A percentile compares a stretch with the other conserved stretches of the same genome.
phyloP scores from a whole-genome alignment of 164 flowering plant species.

The Litsea cubeba region DNA sequence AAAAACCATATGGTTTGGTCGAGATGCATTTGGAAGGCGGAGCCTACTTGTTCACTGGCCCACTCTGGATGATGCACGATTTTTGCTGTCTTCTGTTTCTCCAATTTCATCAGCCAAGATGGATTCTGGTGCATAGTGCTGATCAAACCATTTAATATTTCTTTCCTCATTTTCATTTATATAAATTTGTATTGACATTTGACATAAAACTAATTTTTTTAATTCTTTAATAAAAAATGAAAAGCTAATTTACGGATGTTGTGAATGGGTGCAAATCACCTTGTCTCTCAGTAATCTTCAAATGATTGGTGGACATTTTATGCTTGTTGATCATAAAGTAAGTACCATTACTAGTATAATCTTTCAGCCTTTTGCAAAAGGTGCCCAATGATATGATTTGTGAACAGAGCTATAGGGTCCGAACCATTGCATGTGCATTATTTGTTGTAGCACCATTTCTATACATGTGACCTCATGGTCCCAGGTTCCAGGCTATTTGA shows the following conservation, averaged over 20 bases:
- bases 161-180: not conserved
- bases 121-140: constrained; percentile 37
- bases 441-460: not conserved
- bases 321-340: not conserved
- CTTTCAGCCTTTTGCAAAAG: too few relatives aligned
- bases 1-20: constrained; percentile 90
- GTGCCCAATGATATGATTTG: too few relatives aligned
- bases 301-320: not conserved
- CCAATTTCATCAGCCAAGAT: constrained; percentile 31
- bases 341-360: too few relatives aligned
- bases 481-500: not conserved
- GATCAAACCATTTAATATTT: not conserved
- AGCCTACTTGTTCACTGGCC: constrained; percentile 99
- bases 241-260: too few relatives aligned
- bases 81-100: constrained; percentile 86
- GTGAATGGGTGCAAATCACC: not conserved
- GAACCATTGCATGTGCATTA: not conserved
- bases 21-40: constrained; percentile 96
- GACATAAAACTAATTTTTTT: too few relatives aligned
- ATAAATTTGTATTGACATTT: not conserved
- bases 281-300: not conserved
- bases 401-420: not conserved
- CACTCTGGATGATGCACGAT: constrained; percentile 48
- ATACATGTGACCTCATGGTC: not conserved
- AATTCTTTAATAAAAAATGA: too few relatives aligned